These are phyloP conservation scores for Cladosporium oxysporum DNA, from an alignment of 2,329 filamentous ascomycete genomes.

Conservation along the genomic window DNA sequence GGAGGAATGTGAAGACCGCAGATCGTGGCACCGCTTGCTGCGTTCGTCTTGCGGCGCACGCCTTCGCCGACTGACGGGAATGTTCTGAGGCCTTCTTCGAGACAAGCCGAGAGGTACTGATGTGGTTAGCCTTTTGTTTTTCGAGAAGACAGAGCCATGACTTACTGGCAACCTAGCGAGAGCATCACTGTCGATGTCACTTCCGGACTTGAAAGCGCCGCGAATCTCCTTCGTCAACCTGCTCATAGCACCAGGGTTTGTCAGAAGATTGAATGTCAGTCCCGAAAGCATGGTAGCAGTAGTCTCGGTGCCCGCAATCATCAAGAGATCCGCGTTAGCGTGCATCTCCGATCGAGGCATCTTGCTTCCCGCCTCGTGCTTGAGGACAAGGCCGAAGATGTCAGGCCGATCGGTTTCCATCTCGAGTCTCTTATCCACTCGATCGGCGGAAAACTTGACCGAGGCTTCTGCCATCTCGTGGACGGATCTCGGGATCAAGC, in stretches of 20 bases:
- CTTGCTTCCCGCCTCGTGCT: constrained; percentile 4
- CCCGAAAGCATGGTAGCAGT: constrained; percentile 71
- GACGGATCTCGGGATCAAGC: constrained; percentile 14
- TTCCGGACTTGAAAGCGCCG: constrained; percentile 37
- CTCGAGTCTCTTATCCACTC: constrained; percentile 22
- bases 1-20: constrained; percentile 32
- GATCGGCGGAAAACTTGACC: neutral
- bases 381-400: constrained; percentile 4
- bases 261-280: constrained; percentile 72
- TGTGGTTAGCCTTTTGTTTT: constrained; percentile 6
- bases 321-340: constrained; percentile 36
- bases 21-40: constrained; percentile 28
- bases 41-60: constrained; percentile 25
- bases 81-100: constrained; percentile 50
- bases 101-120: constrained; percentile 47
- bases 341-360: constrained; percentile 36
- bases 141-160: neutral
- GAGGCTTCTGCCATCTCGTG: constrained; percentile 12
- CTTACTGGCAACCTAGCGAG: neutral
- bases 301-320: constrained; percentile 73
- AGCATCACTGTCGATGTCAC: constrained; percentile 30
- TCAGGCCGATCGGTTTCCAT: constrained; percentile 14
- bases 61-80: constrained; percentile 43
- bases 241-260: constrained; percentile 56
- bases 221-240: constrained; percentile 60